Evolutionary conservation across 2,329 filamentous ascomycete genomes (phyloP), one percentile per base, ranked within the genome.

Genomic region (Colletotrichum navitas): DNA sequence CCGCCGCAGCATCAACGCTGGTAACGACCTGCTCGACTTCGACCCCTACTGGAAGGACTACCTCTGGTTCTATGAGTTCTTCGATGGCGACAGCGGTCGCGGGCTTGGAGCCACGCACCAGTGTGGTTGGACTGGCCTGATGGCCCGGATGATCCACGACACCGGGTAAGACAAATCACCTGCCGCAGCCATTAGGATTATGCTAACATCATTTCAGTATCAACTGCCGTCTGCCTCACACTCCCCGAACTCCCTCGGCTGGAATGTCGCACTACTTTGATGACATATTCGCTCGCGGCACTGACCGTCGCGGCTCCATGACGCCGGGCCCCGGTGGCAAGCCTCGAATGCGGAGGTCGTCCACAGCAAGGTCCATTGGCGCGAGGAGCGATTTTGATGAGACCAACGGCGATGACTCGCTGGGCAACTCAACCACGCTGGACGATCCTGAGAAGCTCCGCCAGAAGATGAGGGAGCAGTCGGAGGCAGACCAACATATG

Each of bases 11-110:
- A 93, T 97, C 85, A 97, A 98, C 77, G 91, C 89, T 67, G 92
- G 93, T 24, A 94, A 93, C 76, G 92, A 98, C 76, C 88, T 92
- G 75, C 90, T 98, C 41, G 94, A 98, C 83, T 97, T 93, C 78
- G 94, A 98, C 78, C 91, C 93, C 32, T 86, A 97, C 81, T 98
- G 95, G 95, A 95, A 92, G 81, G 95, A 97, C 77, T 90, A 95
- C 78, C 86, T 98, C 77, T 98, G 94, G 93, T 98, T 97, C 87
- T 93, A 97, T 79, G 95, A 98, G 81, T 98, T 97, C 86, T 98
- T 98, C 79, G 95, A 98, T 79, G 95, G 94, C 49, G 95, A 98
- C 80, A 91, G 87, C 62, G 95, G 95, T 18, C 92, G 94, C 75
- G 95, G 96, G 21, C 88, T 98, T 1, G 95, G 95, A 68, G 94